phyloP scores from a whole-genome alignment of 352 stramenopile species.

The Phytophthora cactorum region DNA sequence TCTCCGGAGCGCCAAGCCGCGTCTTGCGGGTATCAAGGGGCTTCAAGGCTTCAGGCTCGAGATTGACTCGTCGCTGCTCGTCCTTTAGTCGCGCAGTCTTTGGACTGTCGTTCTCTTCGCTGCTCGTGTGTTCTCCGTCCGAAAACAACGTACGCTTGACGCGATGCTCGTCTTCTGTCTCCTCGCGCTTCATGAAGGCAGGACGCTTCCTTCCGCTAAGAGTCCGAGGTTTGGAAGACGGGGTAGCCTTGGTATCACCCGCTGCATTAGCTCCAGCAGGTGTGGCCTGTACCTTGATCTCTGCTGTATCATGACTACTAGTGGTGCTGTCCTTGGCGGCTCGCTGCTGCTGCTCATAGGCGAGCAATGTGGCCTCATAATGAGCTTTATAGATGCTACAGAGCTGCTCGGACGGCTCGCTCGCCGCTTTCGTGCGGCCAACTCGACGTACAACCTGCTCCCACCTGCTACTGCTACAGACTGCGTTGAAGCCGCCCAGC shows the following conservation, averaged over 20 bases:
- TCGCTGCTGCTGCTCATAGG: slow-evolving; percentile 57
- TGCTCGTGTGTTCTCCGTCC: slow-evolving; percentile 58
- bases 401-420: slow-evolving; percentile 51
- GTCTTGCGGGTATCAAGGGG: slow-evolving; percentile 54
- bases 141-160: slow-evolving; percentile 78
- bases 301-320: slow-evolving; percentile 1
- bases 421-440: slow-evolving; percentile 56
- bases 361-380: slow-evolving; percentile 58
- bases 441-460: slow-evolving; percentile 67
- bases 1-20: slow-evolving; percentile 58
- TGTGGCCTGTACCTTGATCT: slow-evolving; percentile 22
- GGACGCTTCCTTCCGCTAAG: slow-evolving; percentile 50
- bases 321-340: neutral
- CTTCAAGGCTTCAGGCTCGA: slow-evolving; percentile 60
- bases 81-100: slow-evolving; percentile 10
- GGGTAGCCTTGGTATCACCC: slow-evolving; percentile 41
- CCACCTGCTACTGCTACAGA: slow-evolving; percentile 50
- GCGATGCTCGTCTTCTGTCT: slow-evolving; percentile 24
- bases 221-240: slow-evolving; percentile 54
- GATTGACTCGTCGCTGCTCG: slow-evolving; percentile 1
- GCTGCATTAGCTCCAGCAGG: slow-evolving; percentile 8
- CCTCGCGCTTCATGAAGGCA: slow-evolving; percentile 7
- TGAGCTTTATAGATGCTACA: slow-evolving; percentile 59
- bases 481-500: slow-evolving; percentile 57
- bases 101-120: slow-evolving; percentile 57